A percentile compares a stretch with the other conserved stretches of the same genome.
These are phyloP conservation scores for Microstroma glucosiphilum DNA, from an alignment of 1,284 basidiomycete species.

Conservation along the genomic window DNA sequence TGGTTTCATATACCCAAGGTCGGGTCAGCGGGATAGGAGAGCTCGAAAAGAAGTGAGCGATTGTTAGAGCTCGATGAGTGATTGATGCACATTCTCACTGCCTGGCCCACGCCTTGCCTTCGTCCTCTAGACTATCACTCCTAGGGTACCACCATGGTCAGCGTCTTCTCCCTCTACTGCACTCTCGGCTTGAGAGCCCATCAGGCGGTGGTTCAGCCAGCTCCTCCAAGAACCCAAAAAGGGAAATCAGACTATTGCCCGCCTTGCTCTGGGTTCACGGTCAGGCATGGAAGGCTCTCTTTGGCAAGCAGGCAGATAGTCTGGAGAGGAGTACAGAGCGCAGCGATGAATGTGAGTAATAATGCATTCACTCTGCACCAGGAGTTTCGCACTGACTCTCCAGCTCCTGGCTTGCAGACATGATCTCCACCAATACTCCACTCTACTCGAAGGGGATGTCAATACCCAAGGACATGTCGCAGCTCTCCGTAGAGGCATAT, in stretches of 20 bases:
- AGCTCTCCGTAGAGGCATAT: slow-evolving; percentile 89
- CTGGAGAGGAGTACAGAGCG: slow-evolving; percentile 93
- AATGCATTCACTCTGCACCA: background rate
- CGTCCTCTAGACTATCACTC: slow-evolving; percentile 17
- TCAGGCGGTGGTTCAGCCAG: slow-evolving; percentile 18
- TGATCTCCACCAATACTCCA: slow-evolving; percentile 96
- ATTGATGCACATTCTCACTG: background rate
- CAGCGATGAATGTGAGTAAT: slow-evolving; percentile 77
- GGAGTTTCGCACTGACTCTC: background rate
- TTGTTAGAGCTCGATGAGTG: background rate
- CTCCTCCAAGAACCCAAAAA: slow-evolving; percentile 32
- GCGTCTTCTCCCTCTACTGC: slow-evolving; percentile 24
- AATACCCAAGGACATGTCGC: slow-evolving; percentile 86
- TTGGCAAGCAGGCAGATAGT: slow-evolving; percentile 85
- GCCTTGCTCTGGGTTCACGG: slow-evolving; percentile 46
- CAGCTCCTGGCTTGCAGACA: slow-evolving; percentile 59
- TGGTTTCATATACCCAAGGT: slow-evolving; percentile 72
- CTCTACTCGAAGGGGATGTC: slow-evolving; percentile 83
- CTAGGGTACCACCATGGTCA: slow-evolving; percentile 41
- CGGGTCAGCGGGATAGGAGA: slow-evolving; percentile 89
- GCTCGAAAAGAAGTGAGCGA: slow-evolving; percentile 59
- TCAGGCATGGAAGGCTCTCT: slow-evolving; percentile 87
- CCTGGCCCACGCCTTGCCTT: background rate
- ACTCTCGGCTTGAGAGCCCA: slow-evolving; percentile 34
- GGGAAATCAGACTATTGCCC: slow-evolving; percentile 42